Evolutionary conservation across 1,284 basidiomycete species (phyloP).

Genomic region (Moniliophthora roreri): DNA sequence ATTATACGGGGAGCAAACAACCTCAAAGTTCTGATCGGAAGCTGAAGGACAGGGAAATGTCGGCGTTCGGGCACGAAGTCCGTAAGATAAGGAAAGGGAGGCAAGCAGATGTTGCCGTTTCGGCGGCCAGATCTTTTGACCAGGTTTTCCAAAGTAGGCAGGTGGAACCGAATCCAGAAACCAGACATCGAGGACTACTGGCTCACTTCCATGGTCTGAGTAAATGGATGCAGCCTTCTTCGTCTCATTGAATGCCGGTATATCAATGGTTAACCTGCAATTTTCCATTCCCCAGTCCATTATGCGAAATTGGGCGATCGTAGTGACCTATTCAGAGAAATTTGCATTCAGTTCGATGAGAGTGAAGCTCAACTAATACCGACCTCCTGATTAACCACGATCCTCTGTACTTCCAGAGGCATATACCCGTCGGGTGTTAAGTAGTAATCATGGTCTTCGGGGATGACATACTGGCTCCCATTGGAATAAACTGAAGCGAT

Average conservation of each 20-base stretch:
- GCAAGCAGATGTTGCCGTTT: neutral
- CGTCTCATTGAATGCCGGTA: neutral
- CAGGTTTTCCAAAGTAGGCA: neutral
- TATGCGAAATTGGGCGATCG: neutral
- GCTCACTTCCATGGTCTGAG: neutral
- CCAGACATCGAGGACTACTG: neutral
- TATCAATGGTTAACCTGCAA: neutral
- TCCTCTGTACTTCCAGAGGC: no score
- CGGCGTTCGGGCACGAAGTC: neutral
- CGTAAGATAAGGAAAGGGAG: neutral
- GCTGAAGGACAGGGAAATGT: neutral
- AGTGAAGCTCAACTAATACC: no score
- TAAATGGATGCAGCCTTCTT: neutral
- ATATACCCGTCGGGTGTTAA: no score
- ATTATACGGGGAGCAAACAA: neutral
- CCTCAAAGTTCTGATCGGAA: neutral
- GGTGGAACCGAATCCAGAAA: neutral
- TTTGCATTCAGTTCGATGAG: no score
- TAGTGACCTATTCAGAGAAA: neutral
- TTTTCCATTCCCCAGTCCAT: neutral
- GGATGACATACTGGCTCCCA: neutral
- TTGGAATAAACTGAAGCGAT: neutral
- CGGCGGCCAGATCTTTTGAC: neutral
- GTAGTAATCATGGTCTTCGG: no score
- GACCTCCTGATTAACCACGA: no score